Evolutionary conservation across 176 grass and related monocot species (phyloP), one percentile per base, ranked within the genome.

Genomic region (Lolium multiflorum): DNA sequence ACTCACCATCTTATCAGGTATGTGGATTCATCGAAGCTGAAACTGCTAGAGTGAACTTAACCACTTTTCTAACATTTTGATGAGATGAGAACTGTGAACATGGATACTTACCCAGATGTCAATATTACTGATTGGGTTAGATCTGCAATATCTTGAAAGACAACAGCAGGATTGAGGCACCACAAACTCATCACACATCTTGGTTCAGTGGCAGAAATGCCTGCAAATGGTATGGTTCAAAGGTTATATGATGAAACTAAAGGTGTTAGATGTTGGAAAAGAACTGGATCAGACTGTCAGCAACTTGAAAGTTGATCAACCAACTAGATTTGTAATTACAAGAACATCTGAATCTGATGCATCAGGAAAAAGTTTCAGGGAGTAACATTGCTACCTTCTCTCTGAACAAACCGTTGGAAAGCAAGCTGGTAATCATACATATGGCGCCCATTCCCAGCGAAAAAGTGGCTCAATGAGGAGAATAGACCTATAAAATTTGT

Each of bases 161-260:
- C 91, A 85, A 98, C 84, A 85, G 91, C 84, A 76, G 96, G 96
- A 89, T 94, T 95, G 56, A 98, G 90, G 80, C 96, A 98, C 96
- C 96, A 98, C 55, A 98, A 92, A 84, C 96, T 98, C 75, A 98
- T 85, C 60, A 77, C 92, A 82, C 82, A 88, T 83, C 87, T 95
- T 52, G 85, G 84, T 58, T 38, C 80, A 82, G 14, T 22, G 28
- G 18, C 68, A 72, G 87, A 66, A 87, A 24, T 74, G 31, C 83
- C 96, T 98, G 77, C 66, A 90, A 80, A 81, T 79, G 26, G 20
- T 38, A 11, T 54, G 43, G 71, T 52, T 74, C 63, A 81, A 69
- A 74, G 37, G 68, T 79, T 2, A 54, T 55, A 7, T 79, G 17
- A 74, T 46, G 49, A 58, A 74, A 75, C 68, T 80, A 57, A 12